Evolutionary conservation across 75 land plant genomes (phyloP), one percentile per base, ranked within the genome.

Genomic region (Picea glauca): DNA sequence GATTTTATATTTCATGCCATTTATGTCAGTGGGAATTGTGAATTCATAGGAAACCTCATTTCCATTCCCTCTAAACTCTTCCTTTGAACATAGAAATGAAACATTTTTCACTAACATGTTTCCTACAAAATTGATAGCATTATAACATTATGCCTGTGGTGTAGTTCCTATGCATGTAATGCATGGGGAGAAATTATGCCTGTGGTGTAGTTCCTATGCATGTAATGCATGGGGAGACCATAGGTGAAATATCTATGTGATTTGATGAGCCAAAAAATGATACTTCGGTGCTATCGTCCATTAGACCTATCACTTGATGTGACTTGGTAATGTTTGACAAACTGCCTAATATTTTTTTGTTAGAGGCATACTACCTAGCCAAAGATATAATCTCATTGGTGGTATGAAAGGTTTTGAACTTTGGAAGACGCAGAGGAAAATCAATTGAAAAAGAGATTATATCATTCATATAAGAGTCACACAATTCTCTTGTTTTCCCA

Each of bases 361-460:
- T 87, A 13, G 82, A 72, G 57, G 88, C 84, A 83, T 86, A 92
- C 70, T 86, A 87, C 77, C 81, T 91, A 56, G 91, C 93, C 83
- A 90, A 85, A 15, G 85, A 81, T 74, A 83, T 81, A 80, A 85
- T 84, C 77, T 91, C 85, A 57, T 81, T 84, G 63, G 61, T 50
- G 38, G 86, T 78, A 60, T 79, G 60, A 57, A 82, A 82, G 35
- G 85, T 76, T 63, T 76, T 89, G 58, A 72, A 79, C 63, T 90
- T 83, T 72, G 93, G 95, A 80, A 93, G 85, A 14, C 88, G 87
- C 83, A 94, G 65, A 61, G 98, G 98, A 58, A 95, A 94, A 74
- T 86, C 81, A 65, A 94, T 87, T 76, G 87, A 78, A 31, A 89
- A 80, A 58, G 93, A 87, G 21, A 81, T 81, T 21, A 87, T 90